Percentiles rank a stretch among this genome's conserved stretches.
phyloP scores from a whole-genome alignment of 139 green algal genomes.

The Axilococcus clingmanii region DNA sequence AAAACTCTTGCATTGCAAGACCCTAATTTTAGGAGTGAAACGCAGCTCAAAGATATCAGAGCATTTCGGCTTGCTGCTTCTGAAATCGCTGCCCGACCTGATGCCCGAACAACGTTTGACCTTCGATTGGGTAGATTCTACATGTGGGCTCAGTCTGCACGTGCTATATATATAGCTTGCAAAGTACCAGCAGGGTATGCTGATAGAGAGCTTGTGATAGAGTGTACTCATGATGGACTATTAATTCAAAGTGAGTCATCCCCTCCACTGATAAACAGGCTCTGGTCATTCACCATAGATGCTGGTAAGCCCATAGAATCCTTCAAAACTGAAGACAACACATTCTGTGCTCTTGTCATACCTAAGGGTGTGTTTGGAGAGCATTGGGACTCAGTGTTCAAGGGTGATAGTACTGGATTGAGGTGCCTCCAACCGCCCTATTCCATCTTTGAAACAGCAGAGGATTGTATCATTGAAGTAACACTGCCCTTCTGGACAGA shows the following conservation, averaged over 20 bases:
- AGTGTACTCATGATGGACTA: constrained; percentile 23
- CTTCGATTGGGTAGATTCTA: constrained; percentile 51
- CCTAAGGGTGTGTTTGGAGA: constrained; percentile 35
- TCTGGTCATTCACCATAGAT: constrained; percentile 26
- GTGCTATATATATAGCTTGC: constrained; percentile 43
- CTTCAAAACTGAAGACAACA: constrained; percentile 40
- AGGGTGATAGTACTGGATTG: constrained; percentile 41
- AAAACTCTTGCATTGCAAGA: constrained; percentile 26
- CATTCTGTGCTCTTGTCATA: constrained; percentile 29
- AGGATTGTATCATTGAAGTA: constrained; percentile 53
- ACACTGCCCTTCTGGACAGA: constrained; percentile 64
- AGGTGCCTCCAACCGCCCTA: constrained; percentile 45
- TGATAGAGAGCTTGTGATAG: constrained; percentile 37
- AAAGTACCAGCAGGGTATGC: constrained; percentile 53
- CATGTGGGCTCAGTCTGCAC: constrained; percentile 66
- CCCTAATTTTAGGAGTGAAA: constrained; percentile 35
- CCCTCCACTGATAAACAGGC: constrained; percentile 44
- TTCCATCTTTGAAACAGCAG: constrained; percentile 27
- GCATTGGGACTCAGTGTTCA: constrained; percentile 44
- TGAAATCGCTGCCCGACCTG: constrained; percentile 7
- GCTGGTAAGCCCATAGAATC: constrained; percentile 22
- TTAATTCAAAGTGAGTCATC: constrained; percentile 44
- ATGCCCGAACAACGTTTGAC: constrained; percentile 26
- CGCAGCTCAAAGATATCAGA: constrained; percentile 42
- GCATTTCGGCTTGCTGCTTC: constrained; percentile 44